Evolutionary conservation across 306 rosid genomes (phyloP).

Genomic region (Abrus pulchellus): DNA sequence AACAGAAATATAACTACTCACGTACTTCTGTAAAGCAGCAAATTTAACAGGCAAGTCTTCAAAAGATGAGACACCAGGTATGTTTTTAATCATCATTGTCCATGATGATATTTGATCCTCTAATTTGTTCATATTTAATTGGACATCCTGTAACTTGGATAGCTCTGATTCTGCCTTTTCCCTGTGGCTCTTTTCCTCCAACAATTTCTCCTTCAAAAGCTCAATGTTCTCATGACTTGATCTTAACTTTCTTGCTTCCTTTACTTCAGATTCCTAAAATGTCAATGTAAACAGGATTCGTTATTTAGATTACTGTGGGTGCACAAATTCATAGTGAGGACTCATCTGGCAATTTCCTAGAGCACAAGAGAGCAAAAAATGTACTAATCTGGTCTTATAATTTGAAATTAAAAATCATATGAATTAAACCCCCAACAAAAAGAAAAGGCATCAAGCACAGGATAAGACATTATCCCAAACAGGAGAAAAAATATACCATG

Average conservation of each 20-base stretch:
- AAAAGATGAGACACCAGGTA: conserved; percentile 80
- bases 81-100: conserved; percentile 65
- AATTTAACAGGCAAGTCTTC: conserved; percentile 84
- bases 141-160: conserved; percentile 76
- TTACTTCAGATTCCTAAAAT: conserved; percentile 90
- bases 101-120: conserved; percentile 87
- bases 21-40: conserved; percentile 89
- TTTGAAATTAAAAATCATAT: conserved; percentile 18
- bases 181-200: conserved; percentile 75
- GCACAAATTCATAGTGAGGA: conserved; percentile 26
- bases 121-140: conserved; percentile 67
- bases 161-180: conserved; percentile 86
- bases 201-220: conserved; percentile 82
- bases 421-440: not conserved
- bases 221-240: conserved; percentile 75
- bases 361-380: not conserved
- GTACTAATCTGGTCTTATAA: not conserved
- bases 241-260: conserved; percentile 90
- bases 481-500: not conserved
- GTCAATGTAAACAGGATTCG: conserved; percentile 46
- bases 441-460: not conserved
- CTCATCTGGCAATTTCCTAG: conserved; percentile 25
- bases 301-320: conserved; percentile 27
- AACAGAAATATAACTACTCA: conserved; percentile 45
- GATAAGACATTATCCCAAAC: conserved; percentile 8